Percentiles rank a stretch among this genome's conserved stretches.
Conservation (phyloP, 2,329 filamentous ascomycete genomes). For the Thelonectria blattea region DNA sequence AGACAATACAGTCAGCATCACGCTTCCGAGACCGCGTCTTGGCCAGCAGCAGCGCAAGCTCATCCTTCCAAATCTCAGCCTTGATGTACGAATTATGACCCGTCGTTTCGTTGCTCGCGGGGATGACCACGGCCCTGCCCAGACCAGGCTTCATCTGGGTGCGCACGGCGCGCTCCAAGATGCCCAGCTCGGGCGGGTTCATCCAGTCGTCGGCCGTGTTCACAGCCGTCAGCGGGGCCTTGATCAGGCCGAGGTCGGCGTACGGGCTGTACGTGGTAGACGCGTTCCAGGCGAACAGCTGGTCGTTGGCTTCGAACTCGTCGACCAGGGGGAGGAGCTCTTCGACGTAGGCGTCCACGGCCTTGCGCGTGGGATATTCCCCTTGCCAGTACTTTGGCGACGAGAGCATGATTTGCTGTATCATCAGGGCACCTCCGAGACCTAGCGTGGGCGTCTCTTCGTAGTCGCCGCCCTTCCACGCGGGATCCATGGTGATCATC, state of each 20-base stretch:
- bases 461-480: slow-evolving; percentile 16
- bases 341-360: slow-evolving; percentile 14
- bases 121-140: not conserved
- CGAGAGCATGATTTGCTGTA: slow-evolving; percentile 20
- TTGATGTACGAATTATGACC: slow-evolving; percentile 25
- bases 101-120: slow-evolving; percentile 14
- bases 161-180: slow-evolving; percentile 5
- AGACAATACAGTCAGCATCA: not conserved
- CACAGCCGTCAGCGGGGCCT: slow-evolving; percentile 18
- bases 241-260: slow-evolving; percentile 4
- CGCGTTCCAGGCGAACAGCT: slow-evolving; percentile 23
- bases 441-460: slow-evolving; percentile 3
- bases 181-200: slow-evolving; percentile 16
- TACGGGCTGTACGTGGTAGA: slow-evolving; percentile 15
- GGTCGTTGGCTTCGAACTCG: slow-evolving; percentile 20
- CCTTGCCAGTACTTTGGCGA: slow-evolving; percentile 21
- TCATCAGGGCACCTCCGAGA: slow-evolving; percentile 10
- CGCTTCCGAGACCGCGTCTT: slow-evolving; percentile 23
- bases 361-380: slow-evolving; percentile 6
- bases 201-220: slow-evolving; percentile 27
- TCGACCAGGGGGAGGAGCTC: slow-evolving; percentile 1
- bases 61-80: slow-evolving; percentile 23
- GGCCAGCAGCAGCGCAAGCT: slow-evolving; percentile 10
- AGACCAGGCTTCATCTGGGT: slow-evolving; percentile 17
- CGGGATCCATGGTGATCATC: slow-evolving; percentile 17